These are phyloP conservation scores for Gaeumannomyces sp. DNA, from an alignment of 2,329 filamentous ascomycete genomes.

Conservation along the genomic window DNA sequence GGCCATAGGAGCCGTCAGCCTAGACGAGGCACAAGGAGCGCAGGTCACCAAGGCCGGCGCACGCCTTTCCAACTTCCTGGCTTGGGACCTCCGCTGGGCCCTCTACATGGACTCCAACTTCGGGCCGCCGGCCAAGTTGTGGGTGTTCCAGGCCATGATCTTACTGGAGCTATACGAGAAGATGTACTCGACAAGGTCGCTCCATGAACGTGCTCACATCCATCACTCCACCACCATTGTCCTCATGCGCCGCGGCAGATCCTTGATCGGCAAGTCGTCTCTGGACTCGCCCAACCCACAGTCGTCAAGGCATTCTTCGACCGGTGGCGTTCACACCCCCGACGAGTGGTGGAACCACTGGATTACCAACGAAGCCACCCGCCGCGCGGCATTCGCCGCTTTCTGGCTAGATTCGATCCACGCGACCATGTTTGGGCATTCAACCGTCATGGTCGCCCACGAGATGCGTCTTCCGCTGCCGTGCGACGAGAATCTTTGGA, in stretches of 20 bases:
- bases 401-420: constrained; percentile 95
- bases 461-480: constrained; percentile 88
- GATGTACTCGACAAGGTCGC: constrained; percentile 86
- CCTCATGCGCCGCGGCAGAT: constrained; percentile 88
- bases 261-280: constrained; percentile 77
- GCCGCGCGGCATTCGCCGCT: constrained; percentile 84
- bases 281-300: constrained; percentile 66
- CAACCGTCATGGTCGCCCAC: constrained; percentile 93
- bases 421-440: constrained; percentile 96
- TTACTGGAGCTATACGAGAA: constrained; percentile 94
- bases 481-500: constrained; percentile 90
- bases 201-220: constrained; percentile 93
- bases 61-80: constrained; percentile 80
- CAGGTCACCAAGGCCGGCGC: constrained; percentile 71
- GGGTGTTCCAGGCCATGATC: constrained; percentile 89
- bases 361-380: constrained; percentile 89
- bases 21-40: constrained; percentile 75
- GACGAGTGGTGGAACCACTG: constrained; percentile 95
- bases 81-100: constrained; percentile 91
- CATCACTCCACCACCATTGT: constrained; percentile 95
- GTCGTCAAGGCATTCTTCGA: constrained; percentile 54
- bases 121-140: constrained; percentile 85
- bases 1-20: constrained; percentile 81
- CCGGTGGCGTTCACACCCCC: constrained; percentile 60
- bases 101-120: constrained; percentile 87